Base-by-base conservation (phyloP, 805 yeast species). In the Pichia insulana region DNA sequence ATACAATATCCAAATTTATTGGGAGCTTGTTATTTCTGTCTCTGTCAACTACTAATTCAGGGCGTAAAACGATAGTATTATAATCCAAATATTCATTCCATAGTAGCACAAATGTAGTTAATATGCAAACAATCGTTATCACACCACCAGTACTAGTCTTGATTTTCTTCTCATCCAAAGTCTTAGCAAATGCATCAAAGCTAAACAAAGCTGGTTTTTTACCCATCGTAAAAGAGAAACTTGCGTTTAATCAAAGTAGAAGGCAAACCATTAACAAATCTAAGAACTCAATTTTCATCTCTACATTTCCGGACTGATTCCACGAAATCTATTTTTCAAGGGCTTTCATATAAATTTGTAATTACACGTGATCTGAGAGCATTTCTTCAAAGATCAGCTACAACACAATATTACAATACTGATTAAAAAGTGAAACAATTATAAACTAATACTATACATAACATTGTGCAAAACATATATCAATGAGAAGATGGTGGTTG, bases 151-250 rank as follows among this genome's bases (percentile, higher is more conserved):
- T 72, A 5, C 90, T 73, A 4, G 98, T 92, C 48, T 83, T 78
- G 47, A 92, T 76, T 39, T 85, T 74, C 8, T 95, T 94, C 60
- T 92, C 98, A 56, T 90, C 97, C 30, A 86, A 89, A 5, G 97
- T 85, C 63, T 89, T 90, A 25, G 95, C 75, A 58, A 90, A 89
- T n/a, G 90, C 95, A 62, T 89, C 97, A 45, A 84, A 66, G 34
- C 80, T 76, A 38, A 84, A 58, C 49, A 79, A 62, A 47, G 55
- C 51, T 20, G 60, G 56, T 8, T 22, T 22, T 8, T 22, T 22
- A 6, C 25, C 25, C 25, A 22, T 22, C 5, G 8, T 22, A 22
- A 22, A n/a, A 22, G 25, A 6, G 25, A 22, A 6, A 5, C 7
- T 22, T 22, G 25, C 8, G 8, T 22, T 22, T 22, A n/a, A n/a